These are phyloP conservation scores for Areca catechu DNA, from an alignment of 176 grass and related monocot species.

Conservation along the genomic window DNA sequence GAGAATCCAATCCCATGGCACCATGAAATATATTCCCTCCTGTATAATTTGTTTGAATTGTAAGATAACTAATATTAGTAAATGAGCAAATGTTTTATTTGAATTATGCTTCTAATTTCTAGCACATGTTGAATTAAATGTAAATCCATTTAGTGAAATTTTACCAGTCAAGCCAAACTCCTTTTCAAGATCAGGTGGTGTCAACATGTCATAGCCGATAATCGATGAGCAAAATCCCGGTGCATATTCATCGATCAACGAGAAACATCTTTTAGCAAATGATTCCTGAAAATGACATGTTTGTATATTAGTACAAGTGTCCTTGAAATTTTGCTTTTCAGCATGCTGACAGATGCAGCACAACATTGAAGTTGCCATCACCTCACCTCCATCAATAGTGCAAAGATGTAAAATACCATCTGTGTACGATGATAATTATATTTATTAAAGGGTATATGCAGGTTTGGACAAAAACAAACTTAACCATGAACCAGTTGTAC, in stretches of 20 bases:
- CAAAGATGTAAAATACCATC: too few relatives aligned
- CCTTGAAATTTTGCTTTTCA: too few relatives aligned
- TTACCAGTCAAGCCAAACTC: slow-evolving; percentile 90
- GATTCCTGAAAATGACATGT: slow-evolving; percentile 51
- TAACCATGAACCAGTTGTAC: too few relatives aligned
- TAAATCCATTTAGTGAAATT: slow-evolving; percentile 5
- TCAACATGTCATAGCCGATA: slow-evolving; percentile 86
- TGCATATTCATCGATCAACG: slow-evolving; percentile 90
- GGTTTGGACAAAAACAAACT: too few relatives aligned
- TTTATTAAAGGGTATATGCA: too few relatives aligned
- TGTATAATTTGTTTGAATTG: slow-evolving; percentile 21
- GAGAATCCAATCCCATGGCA: slow-evolving; percentile 85
- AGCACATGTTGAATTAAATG: not conserved
- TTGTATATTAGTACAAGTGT: not conserved
- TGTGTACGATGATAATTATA: too few relatives aligned
- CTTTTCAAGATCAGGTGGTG: slow-evolving; percentile 91
- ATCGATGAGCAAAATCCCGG: slow-evolving; percentile 82
- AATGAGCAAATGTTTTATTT: not conserved
- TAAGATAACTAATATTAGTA: not conserved
- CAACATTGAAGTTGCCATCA: too few relatives aligned
- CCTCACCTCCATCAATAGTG: too few relatives aligned
- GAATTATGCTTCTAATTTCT: too few relatives aligned
- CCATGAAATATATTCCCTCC: slow-evolving; percentile 97
- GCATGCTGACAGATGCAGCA: too few relatives aligned
- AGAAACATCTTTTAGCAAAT: slow-evolving; percentile 93